phyloP scores from a whole-genome alignment of 1,284 basidiomycete genomes.

The Athelia sp. region DNA sequence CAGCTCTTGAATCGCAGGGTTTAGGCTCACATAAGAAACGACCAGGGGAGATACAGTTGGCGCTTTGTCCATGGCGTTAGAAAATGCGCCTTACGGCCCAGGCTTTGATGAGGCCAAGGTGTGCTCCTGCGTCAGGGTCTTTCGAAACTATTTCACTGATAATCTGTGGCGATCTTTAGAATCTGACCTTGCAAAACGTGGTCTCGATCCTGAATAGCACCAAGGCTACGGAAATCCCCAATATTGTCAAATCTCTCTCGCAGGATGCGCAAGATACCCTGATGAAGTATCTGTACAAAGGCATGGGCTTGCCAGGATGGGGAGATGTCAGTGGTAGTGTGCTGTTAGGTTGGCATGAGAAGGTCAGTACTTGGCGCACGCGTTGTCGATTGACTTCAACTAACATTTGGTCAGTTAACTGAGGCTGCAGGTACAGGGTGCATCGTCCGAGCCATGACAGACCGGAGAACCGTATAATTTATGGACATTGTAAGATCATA shows the following conservation, averaged over 20 bases:
- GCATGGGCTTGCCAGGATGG: slow-evolving; percentile 81
- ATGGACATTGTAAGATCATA: too few species aligned
- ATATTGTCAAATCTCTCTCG: slow-evolving; percentile 70
- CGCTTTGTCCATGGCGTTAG: slow-evolving; percentile 67
- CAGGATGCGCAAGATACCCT: slow-evolving; percentile 86
- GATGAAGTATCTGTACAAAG: slow-evolving; percentile 99
- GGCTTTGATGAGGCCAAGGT: slow-evolving; percentile 89
- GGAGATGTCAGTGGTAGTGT: slow-evolving; percentile 87
- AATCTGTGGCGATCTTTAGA: slow-evolving; percentile 35
- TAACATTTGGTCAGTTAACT: slow-evolving; percentile 61
- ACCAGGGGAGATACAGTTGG: slow-evolving; percentile 68
- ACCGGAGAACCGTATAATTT: slow-evolving; percentile 74
- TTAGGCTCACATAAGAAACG: too few species aligned
- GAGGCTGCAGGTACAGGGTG: slow-evolving; percentile 94
- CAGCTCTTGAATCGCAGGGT: neutral
- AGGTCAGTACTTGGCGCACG: slow-evolving; percentile 50
- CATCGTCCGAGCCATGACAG: slow-evolving; percentile 97
- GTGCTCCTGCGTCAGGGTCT: slow-evolving; percentile 12
- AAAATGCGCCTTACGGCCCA: slow-evolving; percentile 80
- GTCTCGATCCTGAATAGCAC: slow-evolving; percentile 94
- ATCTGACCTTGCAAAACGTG: slow-evolving; percentile 77
- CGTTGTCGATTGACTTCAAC: slow-evolving; percentile 1
- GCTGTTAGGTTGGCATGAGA: slow-evolving; percentile 92
- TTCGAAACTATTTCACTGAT: neutral
- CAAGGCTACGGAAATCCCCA: slow-evolving; percentile 84